A percentile compares a stretch with the other conserved stretches of the same genome.
Evolutionary conservation across 352 stramenopile genomes (phyloP).

Genomic region (Phytophthora cryptogea): DNA sequence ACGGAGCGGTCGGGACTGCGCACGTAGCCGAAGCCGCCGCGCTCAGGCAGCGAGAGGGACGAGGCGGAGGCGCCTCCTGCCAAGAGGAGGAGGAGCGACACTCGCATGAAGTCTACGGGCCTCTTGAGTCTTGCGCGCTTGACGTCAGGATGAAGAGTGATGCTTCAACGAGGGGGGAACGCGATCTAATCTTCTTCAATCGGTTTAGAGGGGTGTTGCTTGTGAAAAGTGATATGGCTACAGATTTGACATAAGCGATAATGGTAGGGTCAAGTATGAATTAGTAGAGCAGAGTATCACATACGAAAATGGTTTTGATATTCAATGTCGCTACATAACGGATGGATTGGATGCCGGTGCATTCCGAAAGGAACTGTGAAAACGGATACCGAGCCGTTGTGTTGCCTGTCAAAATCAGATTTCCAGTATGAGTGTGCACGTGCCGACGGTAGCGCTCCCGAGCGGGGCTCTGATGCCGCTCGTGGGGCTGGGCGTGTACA

Average conservation of each 20-base stretch:
- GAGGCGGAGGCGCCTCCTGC: constrained; percentile 7
- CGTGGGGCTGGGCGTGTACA: constrained; percentile 53
- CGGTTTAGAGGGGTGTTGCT: constrained; percentile 4
- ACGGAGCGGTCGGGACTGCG: constrained; percentile 74
- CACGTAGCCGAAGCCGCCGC: constrained; percentile 64
- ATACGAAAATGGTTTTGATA: no score
- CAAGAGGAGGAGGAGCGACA: constrained; percentile 16
- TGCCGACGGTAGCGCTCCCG: constrained; percentile 26
- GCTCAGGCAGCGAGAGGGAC: constrained; percentile 4
- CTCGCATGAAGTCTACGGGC: constrained; percentile 11
- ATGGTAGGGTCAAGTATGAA: background rate
- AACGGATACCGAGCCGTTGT: background rate
- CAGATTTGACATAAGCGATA: background rate
- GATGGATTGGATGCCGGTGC: no score
- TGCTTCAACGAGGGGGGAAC: constrained; percentile 19
- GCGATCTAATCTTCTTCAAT: constrained; percentile 22
- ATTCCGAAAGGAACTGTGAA: background rate
- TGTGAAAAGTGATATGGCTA: background rate
- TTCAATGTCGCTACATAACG: no score
- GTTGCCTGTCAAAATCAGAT: constrained; percentile 1
- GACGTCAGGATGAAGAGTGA: constrained; percentile 31
- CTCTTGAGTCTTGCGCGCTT: constrained; percentile 23
- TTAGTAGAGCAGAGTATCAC: no score
- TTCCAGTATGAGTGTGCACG: constrained; percentile 15
- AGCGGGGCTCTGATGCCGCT: constrained; percentile 45